Evolutionary conservation across 2,329 filamentous ascomycete species (phyloP).

Genomic region (Ilyonectria sp.): DNA sequence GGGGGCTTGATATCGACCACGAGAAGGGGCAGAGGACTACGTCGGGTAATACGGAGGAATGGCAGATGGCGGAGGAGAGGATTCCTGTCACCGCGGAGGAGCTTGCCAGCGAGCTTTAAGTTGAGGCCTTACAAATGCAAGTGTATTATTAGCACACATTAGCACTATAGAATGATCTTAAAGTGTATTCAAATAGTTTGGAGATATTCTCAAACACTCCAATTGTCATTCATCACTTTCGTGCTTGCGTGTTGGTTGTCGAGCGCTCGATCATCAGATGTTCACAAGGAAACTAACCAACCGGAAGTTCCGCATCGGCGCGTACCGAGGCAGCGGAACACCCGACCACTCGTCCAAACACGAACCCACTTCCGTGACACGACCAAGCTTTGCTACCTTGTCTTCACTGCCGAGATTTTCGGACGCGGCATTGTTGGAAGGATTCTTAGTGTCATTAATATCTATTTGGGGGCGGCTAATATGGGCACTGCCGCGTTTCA

Average conservation of each 20-base stretch:
- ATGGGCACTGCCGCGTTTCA: conserved; percentile 30
- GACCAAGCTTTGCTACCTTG: not conserved
- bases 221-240: not conserved
- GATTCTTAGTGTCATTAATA: conserved; percentile 16
- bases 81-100: conserved; percentile 40
- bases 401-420: conserved; percentile 13
- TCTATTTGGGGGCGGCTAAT: conserved; percentile 6
- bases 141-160: not conserved
- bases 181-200: not conserved
- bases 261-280: not conserved
- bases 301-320: not conserved
- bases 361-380: not conserved
- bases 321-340: not conserved
- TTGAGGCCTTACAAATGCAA: not conserved
- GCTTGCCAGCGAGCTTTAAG: conserved; percentile 43
- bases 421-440: not conserved
- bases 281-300: not conserved
- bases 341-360: not conserved
- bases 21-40: conserved; percentile 39
- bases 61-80: conserved; percentile 41
- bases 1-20: conserved; percentile 51
- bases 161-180: not conserved
- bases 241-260: not conserved
- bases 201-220: not conserved
- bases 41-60: conserved; percentile 37